Conservation (phyloP, 805 yeast species). For the Ogataea degrootiae region DNA sequence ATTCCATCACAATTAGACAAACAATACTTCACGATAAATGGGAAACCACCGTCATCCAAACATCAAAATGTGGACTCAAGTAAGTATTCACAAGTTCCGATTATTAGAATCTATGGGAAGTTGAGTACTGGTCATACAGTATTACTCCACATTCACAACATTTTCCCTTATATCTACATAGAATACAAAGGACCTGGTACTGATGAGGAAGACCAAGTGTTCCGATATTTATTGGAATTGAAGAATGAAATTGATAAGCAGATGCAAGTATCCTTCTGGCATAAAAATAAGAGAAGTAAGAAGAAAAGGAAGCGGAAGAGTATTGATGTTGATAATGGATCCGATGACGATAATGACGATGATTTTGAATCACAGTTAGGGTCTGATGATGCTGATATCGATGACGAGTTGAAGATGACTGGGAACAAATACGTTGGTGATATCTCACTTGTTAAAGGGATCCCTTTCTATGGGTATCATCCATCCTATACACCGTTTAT, state of each 20-base stretch:
- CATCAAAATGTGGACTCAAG: slow-evolving; percentile 3
- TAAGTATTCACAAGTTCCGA: slow-evolving; percentile 54
- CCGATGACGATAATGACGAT: slow-evolving; percentile 11
- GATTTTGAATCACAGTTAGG: slow-evolving; percentile 11
- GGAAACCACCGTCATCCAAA: slow-evolving; percentile 5
- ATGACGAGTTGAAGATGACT: slow-evolving; percentile 2
- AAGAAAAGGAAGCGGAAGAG: slow-evolving; percentile 2
- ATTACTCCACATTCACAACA: slow-evolving; percentile 75
- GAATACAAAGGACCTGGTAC: slow-evolving; percentile 44
- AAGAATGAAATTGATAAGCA: slow-evolving; percentile 41
- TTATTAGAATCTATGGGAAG: slow-evolving; percentile 73
- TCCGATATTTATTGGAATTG: slow-evolving; percentile 34
- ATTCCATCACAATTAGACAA: slow-evolving; percentile 52
- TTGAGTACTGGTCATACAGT: slow-evolving; percentile 55
- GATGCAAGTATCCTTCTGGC: slow-evolving; percentile 35
- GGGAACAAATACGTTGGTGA: slow-evolving; percentile 46
- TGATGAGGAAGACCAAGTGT: slow-evolving; percentile 18
- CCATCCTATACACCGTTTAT: slow-evolving; percentile 59
- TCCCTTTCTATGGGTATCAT: slow-evolving; percentile 81
- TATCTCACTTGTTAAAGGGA: slow-evolving; percentile 62
- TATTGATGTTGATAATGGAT: slow-evolving; percentile 6
- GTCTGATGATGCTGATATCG: slow-evolving; percentile 12
- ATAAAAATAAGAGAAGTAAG: slow-evolving; percentile 11
- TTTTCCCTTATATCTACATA: slow-evolving; percentile 75
- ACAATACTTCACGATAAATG: slow-evolving; percentile 29